phyloP scores from a whole-genome alignment of 495 filamentous ascomycete genomes.

The Penicillium chermesinum region DNA sequence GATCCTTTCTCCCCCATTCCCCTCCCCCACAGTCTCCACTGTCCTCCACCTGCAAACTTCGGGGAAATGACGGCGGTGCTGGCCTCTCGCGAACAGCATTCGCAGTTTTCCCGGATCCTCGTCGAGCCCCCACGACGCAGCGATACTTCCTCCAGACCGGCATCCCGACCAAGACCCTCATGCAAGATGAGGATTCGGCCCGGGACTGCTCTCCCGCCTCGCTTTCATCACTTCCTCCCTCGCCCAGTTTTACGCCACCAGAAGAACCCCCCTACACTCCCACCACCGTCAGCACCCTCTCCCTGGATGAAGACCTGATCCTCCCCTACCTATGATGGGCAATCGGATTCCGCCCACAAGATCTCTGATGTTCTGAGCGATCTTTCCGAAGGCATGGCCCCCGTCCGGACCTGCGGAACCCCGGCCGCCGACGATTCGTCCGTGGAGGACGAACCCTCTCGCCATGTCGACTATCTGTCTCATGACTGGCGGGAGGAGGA shows the following conservation, averaged over 20 bases:
- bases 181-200: constrained; percentile 27
- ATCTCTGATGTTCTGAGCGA: constrained; percentile 19
- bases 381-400: constrained; percentile 16
- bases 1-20: background rate
- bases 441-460: constrained; percentile 69
- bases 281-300: constrained; percentile 60
- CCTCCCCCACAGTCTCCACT: background rate
- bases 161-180: constrained; percentile 31
- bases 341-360: constrained; percentile 5
- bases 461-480: constrained; percentile 94
- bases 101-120: constrained; percentile 32
- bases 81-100: constrained; percentile 29
- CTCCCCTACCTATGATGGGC: constrained; percentile 9
- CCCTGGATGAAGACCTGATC: constrained; percentile 56
- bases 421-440: constrained; percentile 78
- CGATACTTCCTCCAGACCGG: constrained; percentile 42
- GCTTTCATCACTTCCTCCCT: constrained; percentile 36
- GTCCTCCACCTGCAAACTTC: no score
- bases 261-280: constrained; percentile 41
- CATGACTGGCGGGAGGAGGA: constrained; percentile 96
- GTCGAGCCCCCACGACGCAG: constrained; percentile 40
- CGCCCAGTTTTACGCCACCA: constrained; percentile 32
- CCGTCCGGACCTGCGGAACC: constrained; percentile 15
- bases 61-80: constrained; percentile 44
- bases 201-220: constrained; percentile 33